Conservation (phyloP, 345 rosid genomes). For the Euphorbia tirucalli region DNA sequence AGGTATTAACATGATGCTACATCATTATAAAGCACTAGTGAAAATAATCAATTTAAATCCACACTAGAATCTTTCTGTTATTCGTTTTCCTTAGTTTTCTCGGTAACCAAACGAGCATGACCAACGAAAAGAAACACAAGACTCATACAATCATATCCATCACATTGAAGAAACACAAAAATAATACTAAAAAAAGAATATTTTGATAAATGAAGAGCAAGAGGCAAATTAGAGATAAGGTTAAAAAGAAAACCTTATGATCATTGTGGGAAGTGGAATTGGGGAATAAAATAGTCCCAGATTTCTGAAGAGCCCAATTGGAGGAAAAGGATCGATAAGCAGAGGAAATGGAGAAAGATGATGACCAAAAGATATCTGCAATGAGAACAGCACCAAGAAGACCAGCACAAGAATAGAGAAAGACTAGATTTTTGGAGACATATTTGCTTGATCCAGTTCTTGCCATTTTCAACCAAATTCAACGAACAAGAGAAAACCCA, state of each 20-base stretch:
- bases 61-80: too few species aligned
- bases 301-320: conserved; percentile 39
- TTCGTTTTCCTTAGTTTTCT: too few species aligned
- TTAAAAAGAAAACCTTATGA: conserved; percentile 30
- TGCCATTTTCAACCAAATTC: conserved; percentile 37
- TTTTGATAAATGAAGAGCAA: neutral
- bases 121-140: neutral
- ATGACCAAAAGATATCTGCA: conserved; percentile 40
- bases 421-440: conserved; percentile 28
- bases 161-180: conserved; percentile 2
- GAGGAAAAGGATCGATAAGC: conserved; percentile 35
- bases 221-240: neutral
- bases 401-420: conserved; percentile 30
- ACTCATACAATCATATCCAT: neutral
- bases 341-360: conserved; percentile 36
- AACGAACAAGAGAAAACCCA: conserved; percentile 11
- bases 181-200: neutral
- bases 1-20: too few species aligned
- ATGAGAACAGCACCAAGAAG: conserved; percentile 45
- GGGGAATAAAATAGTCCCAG: conserved; percentile 28
- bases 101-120: neutral
- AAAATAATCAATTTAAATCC: too few species aligned
- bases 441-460: conserved; percentile 26
- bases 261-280: neutral
- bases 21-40: too few species aligned